A percentile compares a stretch with the other conserved stretches of the same genome.
These are phyloP conservation scores for Erysimum cheiranthoides DNA, from an alignment of 345 rosid species.

Conservation along the genomic window DNA sequence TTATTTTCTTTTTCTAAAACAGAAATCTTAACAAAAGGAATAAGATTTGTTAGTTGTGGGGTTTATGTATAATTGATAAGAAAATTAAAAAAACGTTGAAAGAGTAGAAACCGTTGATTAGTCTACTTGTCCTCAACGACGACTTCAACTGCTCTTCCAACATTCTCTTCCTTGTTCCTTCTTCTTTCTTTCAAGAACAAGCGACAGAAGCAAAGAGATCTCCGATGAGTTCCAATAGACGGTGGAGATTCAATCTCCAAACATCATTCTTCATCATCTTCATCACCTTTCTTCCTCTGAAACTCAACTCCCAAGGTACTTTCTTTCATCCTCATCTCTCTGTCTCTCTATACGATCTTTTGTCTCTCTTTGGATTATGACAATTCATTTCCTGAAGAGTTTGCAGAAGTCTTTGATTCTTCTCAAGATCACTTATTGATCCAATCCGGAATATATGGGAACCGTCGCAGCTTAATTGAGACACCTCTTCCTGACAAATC, in stretches of 20 bases:
- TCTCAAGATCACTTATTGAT: constrained; percentile 24
- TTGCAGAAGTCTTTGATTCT: constrained; percentile 28
- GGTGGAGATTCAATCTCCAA: constrained; percentile 32
- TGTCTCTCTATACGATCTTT: background rate
- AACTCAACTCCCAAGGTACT: constrained; percentile 34
- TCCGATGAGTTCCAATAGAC: constrained; percentile 29
- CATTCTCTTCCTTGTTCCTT: constrained; percentile 12
- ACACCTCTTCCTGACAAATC: constrained; percentile 6
- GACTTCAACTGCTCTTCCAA: constrained; percentile 39
- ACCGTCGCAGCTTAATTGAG: constrained; percentile 34
- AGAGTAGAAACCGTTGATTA: constrained; percentile 40
- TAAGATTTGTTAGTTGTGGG: background rate
- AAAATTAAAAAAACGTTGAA: constrained; percentile 8
- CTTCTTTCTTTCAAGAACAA: constrained; percentile 23
- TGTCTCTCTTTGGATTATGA: constrained; percentile 7
- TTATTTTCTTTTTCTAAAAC: background rate
- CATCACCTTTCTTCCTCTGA: constrained; percentile 39
- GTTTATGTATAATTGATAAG: background rate
- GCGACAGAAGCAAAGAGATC: constrained; percentile 14
- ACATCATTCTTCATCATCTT: constrained; percentile 33
- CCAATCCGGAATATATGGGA: constrained; percentile 18
- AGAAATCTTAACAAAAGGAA: background rate
- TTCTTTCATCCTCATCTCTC: constrained; percentile 26
- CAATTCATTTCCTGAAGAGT: constrained; percentile 10
- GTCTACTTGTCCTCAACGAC: constrained; percentile 40